These are phyloP conservation scores for Oryza brachyantha DNA, from an alignment of 176 grass and related monocot species.

Conservation along the genomic window DNA sequence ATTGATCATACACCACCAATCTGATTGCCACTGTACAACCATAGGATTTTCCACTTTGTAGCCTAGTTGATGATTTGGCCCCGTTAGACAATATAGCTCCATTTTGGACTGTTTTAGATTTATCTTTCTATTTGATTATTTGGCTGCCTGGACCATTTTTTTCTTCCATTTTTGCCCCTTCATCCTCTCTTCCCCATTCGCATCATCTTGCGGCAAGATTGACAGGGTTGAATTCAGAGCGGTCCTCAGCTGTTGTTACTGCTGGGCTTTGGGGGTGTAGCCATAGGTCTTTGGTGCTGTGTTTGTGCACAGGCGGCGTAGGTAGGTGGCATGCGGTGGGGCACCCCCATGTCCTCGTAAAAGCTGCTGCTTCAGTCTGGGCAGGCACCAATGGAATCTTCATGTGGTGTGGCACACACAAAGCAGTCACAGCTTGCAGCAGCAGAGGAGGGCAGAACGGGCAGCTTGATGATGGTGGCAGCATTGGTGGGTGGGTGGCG, in stretches of 20 bases:
- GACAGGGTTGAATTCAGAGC: neutral
- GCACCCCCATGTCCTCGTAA: neutral
- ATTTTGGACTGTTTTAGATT: neutral
- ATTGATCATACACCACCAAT: neutral
- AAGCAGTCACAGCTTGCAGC: neutral
- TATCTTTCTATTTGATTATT: neutral
- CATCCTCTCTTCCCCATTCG: neutral
- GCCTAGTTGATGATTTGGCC: neutral
- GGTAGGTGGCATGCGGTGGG: neutral
- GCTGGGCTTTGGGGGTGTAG: neutral
- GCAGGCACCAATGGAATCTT: neutral
- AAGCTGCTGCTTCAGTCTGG: neutral
- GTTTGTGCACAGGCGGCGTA: neutral
- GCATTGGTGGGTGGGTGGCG: neutral
- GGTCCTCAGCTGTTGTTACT: neutral
- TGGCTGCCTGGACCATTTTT: neutral
- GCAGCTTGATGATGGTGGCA: neutral
- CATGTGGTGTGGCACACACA: neutral
- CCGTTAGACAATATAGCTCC: neutral
- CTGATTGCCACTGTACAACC: neutral
- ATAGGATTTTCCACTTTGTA: neutral
- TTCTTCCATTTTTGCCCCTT: neutral
- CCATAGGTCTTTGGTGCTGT: neutral
- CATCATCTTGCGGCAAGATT: neutral
- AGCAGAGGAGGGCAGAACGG: neutral